phyloP scores from a whole-genome alignment of 148 eudicot genomes.

The Gaultheria prostrata region DNA sequence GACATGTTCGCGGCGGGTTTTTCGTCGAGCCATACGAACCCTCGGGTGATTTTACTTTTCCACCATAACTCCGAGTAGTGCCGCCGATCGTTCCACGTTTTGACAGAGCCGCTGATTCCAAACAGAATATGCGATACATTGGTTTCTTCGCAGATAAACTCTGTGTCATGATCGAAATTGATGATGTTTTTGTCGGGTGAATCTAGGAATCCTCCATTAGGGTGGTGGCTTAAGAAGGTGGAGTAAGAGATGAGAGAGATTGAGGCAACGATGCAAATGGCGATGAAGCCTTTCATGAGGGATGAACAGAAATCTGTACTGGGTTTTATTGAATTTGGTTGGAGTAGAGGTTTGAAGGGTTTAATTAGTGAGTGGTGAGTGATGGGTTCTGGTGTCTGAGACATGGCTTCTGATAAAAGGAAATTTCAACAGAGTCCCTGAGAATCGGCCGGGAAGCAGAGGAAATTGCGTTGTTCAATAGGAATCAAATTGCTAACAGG shows the following conservation, averaged over 20 bases:
- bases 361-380: constrained; percentile 25
- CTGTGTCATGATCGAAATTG: too few species aligned
- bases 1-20: constrained; percentile 4
- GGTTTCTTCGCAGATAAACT: constrained; percentile 9
- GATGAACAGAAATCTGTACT: constrained; percentile 1
- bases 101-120: constrained; percentile 41
- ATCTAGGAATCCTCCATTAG: background rate
- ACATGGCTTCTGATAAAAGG: background rate
- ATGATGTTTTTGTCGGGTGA: background rate
- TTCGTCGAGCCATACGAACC: constrained; percentile 47
- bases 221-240: background rate
- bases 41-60: constrained; percentile 34
- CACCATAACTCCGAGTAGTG: constrained; percentile 43
- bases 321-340: constrained; percentile 4
- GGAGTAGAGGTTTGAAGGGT: constrained; percentile 21
- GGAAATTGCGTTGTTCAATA: background rate
- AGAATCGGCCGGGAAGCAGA: background rate
- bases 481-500: background rate
- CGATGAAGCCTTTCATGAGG: constrained; percentile 27
- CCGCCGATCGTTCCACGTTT: constrained; percentile 37
- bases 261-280: constrained; percentile 21
- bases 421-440: background rate
- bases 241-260: constrained; percentile 25
- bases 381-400: background rate
- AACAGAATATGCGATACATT: constrained; percentile 41